A percentile compares a stretch with the other conserved stretches of the same genome.
Evolutionary conservation across 805 yeast species (phyloP).

Genomic region (Ogataea populi-albae): DNA sequence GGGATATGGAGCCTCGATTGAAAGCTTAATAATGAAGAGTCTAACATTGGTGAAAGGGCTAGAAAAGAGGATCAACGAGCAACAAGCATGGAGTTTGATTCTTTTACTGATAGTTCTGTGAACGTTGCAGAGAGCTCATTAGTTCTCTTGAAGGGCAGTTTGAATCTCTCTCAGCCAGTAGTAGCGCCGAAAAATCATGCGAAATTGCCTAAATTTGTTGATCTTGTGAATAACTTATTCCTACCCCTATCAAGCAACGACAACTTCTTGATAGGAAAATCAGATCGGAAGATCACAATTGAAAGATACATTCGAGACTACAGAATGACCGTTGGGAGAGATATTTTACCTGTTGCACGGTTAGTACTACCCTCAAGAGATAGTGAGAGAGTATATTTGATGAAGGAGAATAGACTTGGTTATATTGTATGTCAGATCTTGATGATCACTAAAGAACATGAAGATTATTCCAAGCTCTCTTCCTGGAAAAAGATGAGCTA

Average conservation of each 20-base stretch:
- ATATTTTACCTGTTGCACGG: conserved; percentile 66
- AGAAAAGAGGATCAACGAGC: too few relatives aligned
- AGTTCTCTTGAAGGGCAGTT: conserved; percentile 3
- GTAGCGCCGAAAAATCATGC: conserved; percentile 36
- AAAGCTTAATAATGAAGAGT: too few relatives aligned
- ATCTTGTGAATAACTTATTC: conserved; percentile 41
- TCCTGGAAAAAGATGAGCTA: conserved; percentile 46
- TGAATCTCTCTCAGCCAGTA: conserved; percentile 12
- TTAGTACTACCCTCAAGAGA: conserved; percentile 65
- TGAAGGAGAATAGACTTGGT: conserved; percentile 64
- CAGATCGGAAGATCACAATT: conserved; percentile 19
- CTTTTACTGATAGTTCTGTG: too few relatives aligned
- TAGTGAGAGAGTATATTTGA: conserved; percentile 46
- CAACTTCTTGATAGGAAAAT: conserved; percentile 9
- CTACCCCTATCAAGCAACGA: conserved; percentile 35
- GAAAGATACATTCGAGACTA: conserved; percentile 46
- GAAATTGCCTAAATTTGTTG: conserved; percentile 39
- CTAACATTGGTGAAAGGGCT: too few relatives aligned
- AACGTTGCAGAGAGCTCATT: not conserved
- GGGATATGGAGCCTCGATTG: too few relatives aligned
- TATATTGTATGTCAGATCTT: conserved; percentile 47
- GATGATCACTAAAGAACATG: conserved; percentile 57
- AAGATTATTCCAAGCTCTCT: conserved; percentile 50
- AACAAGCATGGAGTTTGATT: too few relatives aligned
- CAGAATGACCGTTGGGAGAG: conserved; percentile 53